Percentiles rank a stretch among this genome's conserved stretches.
Conservation (phyloP, 352 stramenopile species). For the Pythium phragmiticola region DNA sequence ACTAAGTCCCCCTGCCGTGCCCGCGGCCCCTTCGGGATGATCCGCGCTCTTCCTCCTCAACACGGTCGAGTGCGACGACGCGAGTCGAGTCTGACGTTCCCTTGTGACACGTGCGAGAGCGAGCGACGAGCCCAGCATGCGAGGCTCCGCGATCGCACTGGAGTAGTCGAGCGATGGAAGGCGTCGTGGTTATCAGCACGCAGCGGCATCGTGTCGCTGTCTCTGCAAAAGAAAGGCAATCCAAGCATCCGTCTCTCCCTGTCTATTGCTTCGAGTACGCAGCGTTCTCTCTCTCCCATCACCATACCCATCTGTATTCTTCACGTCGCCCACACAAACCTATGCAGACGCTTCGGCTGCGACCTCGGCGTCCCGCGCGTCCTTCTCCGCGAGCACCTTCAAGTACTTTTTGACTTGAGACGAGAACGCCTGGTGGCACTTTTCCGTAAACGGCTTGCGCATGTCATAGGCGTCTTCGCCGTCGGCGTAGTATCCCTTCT, state of each 20-base stretch:
- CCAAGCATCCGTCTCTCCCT: no score
- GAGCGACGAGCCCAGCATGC: not conserved
- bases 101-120: constrained; percentile 22
- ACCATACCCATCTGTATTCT: constrained; percentile 5
- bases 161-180: constrained; percentile 1
- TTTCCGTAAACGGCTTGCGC: constrained; percentile 93
- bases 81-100: constrained; percentile 28
- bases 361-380: constrained; percentile 33
- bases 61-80: no score
- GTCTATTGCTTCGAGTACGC: no score
- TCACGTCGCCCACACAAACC: not conserved
- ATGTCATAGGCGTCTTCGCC: constrained; percentile 99
- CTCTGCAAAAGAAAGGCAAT: not conserved
- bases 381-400: constrained; percentile 74
- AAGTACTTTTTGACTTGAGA: constrained; percentile 83
- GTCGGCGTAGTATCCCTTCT: constrained; percentile 99
- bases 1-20: no score
- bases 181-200: constrained; percentile 27
- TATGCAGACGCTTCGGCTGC: constrained; percentile 28
- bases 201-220: constrained; percentile 27
- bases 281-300: no score
- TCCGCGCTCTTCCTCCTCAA: no score
- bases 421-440: constrained; percentile 84
- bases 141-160: constrained; percentile 1
- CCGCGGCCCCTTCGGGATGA: no score